Evolutionary conservation across 148 eudicot genomes (phyloP).

Genomic region (Drosera capensis): DNA sequence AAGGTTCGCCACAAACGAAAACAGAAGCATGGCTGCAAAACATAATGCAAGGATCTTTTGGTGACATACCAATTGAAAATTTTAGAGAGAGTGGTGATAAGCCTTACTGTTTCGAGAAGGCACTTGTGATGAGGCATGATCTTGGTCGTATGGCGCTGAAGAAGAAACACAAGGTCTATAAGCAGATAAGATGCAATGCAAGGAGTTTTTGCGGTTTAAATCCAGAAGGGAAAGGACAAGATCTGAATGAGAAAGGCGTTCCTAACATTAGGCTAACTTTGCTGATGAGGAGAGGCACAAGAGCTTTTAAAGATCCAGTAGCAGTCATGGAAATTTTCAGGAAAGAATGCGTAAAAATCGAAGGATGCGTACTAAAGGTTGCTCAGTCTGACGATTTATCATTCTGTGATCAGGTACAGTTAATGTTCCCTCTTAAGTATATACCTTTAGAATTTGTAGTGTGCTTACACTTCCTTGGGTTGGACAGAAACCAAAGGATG

Average conservation of each 20-base stretch:
- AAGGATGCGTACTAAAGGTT: slow-evolving; percentile 26
- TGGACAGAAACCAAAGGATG: too few species aligned
- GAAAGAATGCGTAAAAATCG: slow-evolving; percentile 17
- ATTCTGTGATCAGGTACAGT: slow-evolving; percentile 30
- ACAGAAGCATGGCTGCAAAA: slow-evolving; percentile 24
- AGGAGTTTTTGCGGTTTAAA: slow-evolving; percentile 9
- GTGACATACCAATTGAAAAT: slow-evolving; percentile 7
- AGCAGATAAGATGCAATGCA: slow-evolving; percentile 28
- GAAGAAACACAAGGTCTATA: slow-evolving; percentile 14
- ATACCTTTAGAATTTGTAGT: background rate
- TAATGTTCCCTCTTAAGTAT: background rate
- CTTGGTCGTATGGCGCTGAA: slow-evolving; percentile 14
- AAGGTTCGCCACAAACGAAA: slow-evolving; percentile 20
- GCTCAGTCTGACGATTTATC: slow-evolving; percentile 24
- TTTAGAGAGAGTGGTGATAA: slow-evolving; percentile 4
- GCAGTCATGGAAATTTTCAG: slow-evolving; percentile 19
- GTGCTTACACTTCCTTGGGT: too few species aligned
- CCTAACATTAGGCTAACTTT: slow-evolving; percentile 24
- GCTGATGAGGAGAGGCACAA: slow-evolving; percentile 30
- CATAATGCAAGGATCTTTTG: slow-evolving; percentile 6
- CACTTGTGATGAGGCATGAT: slow-evolving; percentile 35
- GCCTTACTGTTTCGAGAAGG: slow-evolving; percentile 28
- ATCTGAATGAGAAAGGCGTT: slow-evolving; percentile 14
- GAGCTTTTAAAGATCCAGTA: slow-evolving; percentile 19
- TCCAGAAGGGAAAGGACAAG: slow-evolving; percentile 8